A percentile compares a stretch with the other conserved stretches of the same genome.
phyloP scores from a whole-genome alignment of 768 basidiomycete species.

The Tephrocybe sp. region DNA sequence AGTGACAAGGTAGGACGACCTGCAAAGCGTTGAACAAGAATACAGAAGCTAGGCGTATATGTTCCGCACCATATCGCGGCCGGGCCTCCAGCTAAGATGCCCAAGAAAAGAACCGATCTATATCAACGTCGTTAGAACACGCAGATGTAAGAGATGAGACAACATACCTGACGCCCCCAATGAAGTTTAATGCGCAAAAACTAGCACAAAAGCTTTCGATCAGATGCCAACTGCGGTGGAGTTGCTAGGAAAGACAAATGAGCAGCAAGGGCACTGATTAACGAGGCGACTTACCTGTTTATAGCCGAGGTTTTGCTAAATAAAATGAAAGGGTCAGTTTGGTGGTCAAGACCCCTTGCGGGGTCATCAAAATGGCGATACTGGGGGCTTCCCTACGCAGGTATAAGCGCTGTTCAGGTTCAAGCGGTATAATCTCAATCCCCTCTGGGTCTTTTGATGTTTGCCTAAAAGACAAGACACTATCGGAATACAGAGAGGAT shows the following conservation, averaged over 20 bases:
- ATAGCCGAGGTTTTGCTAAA: conserved; percentile 74
- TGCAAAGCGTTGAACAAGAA: conserved; percentile 27
- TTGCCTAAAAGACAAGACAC: conserved; percentile 23
- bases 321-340: conserved; percentile 50
- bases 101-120: conserved; percentile 79
- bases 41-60: too few species aligned
- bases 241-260: conserved; percentile 49
- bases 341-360: conserved; percentile 35
- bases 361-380: conserved; percentile 43
- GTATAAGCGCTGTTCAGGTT: conserved; percentile 98
- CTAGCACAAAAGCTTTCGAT: conserved; percentile 87
- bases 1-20: conserved; percentile 85
- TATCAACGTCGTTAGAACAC: conserved; percentile 1
- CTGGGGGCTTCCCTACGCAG: conserved; percentile 98
- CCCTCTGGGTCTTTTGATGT: conserved; percentile 38
- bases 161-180: conserved; percentile 76
- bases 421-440: conserved; percentile 97
- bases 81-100: conserved; percentile 83
- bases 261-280: conserved; percentile 5
- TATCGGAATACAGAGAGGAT: conserved; percentile 53
- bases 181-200: conserved; percentile 89
- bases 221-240: conserved; percentile 84
- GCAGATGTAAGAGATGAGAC: neutral
- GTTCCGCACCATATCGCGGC: conserved; percentile 72
- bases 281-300: conserved; percentile 56